Conservation (phyloP, 345 rosid species). For the Erysimum cheiranthoides region DNA sequence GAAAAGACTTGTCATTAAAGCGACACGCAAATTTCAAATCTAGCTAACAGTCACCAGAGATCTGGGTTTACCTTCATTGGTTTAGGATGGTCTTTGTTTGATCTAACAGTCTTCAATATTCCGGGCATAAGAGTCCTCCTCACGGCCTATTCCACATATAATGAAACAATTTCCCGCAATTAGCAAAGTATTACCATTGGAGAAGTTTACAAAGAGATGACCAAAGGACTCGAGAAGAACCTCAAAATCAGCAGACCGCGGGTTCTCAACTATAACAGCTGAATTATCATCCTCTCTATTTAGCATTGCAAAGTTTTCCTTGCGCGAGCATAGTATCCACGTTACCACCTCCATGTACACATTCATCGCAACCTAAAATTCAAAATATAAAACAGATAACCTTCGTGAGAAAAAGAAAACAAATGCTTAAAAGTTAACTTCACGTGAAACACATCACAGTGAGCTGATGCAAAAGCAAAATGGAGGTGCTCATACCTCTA, state of each 20-base stretch:
- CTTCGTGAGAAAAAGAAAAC: constrained; percentile 19
- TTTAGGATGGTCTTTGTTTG: constrained; percentile 92
- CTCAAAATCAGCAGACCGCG: constrained; percentile 95
- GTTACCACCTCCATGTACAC: constrained; percentile 83
- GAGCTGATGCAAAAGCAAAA: constrained; percentile 25
- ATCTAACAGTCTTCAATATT: constrained; percentile 78
- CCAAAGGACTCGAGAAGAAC: constrained; percentile 47
- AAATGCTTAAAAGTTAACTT: constrained; percentile 8
- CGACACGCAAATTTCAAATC: neutral
- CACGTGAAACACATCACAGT: constrained; percentile 7
- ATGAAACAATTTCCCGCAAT: constrained; percentile 14
- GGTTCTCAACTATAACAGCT: constrained; percentile 75
- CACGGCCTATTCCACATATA: constrained; percentile 55
- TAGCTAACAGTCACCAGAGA: neutral
- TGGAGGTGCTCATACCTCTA: constrained; percentile 59
- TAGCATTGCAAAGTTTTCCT: constrained; percentile 74
- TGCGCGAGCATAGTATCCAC: constrained; percentile 75
- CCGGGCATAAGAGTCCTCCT: constrained; percentile 92
- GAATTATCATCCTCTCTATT: constrained; percentile 67
- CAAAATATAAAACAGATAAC: constrained; percentile 14
- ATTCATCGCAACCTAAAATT: constrained; percentile 70
- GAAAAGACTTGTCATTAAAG: neutral
- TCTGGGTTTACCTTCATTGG: constrained; percentile 75
- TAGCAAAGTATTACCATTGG: neutral
- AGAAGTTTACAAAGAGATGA: neutral